Evolutionary conservation across 352 stramenopile genomes (phyloP), one percentile per base, ranked within the genome.

Genomic region (Pythium grandisporangium): DNA sequence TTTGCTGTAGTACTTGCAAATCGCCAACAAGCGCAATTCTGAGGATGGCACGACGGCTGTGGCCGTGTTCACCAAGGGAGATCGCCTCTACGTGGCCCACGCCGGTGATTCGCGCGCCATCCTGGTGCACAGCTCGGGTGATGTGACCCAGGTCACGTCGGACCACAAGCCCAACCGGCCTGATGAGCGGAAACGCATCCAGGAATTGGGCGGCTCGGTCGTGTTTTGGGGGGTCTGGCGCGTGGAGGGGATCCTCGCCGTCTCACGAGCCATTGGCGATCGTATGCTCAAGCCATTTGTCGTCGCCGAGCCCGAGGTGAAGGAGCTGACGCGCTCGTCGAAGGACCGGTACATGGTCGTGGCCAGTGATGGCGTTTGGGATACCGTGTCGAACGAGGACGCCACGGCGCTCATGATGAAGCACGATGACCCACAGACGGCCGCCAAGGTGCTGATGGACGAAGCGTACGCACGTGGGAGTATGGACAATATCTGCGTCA

Each of bases 161-260:
- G 89, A 97, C 56, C 89, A 97, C 57, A 95, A 96, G 58, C 90
- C 90, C 12, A 94, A 95, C 47, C 79, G 82, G 21, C 75, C 80
- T 23, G 85, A 96, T 35, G 90, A 97, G 63, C 70, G 74, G 34
- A 78, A 84, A 40, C 71, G 90, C 29, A 93, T 97, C 42, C 70
- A 84, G 32, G 73, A 89, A 37, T 57, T 95, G 14, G 89, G 90
- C 22, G 90, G 90, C 30, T 88, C 67, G 19, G 83, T 97, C 2
- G 80, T 95, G 11, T 85, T 95, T 42, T 95, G 81, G 77, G 90
- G 90, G 17, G 80, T 95, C 27, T 96, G 86, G 83, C 79, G 91
- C 33, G 90, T 97, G n/a, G 78, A 96, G 56, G 91, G 90, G 26
- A 91, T 96, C 38, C 66, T 97, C 33, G 90, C 90, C 16, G 87